Evolutionary conservation across 2,329 filamentous ascomycete species (phyloP).

Genomic region (Botrytis porri): DNA sequence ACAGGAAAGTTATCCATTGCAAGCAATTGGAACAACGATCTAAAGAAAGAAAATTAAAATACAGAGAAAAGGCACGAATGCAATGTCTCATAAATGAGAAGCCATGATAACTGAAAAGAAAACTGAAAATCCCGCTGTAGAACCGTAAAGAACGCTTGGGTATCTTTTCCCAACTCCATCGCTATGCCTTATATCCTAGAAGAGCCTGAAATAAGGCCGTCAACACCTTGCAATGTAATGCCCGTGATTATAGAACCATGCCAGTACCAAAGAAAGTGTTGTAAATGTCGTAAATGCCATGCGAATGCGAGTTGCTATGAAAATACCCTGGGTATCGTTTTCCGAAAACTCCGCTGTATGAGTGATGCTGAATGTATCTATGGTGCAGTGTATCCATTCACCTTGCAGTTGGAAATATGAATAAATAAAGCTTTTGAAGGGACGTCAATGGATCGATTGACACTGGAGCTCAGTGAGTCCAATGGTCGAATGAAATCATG

Average conservation of each 20-base stretch:
- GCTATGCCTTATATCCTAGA: not conserved
- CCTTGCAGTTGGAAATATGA: not conserved
- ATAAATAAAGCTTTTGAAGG: not conserved
- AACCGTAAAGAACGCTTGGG: slow-evolving; percentile 1
- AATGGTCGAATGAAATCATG: not conserved
- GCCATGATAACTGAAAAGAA: not conserved
- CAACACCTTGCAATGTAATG: not conserved
- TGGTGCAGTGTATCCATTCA: not conserved
- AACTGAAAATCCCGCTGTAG: not conserved
- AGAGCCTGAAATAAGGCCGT: no score
- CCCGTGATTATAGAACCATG: not conserved
- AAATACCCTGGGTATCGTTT: not conserved
- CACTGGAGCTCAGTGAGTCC: not conserved
- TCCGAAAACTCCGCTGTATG: not conserved
- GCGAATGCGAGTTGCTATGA: not conserved
- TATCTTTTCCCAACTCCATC: slow-evolving; percentile 10
- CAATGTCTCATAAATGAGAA: not conserved
- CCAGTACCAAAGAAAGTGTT: not conserved
- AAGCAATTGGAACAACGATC: not conserved
- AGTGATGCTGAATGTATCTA: not conserved
- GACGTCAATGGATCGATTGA: not conserved
- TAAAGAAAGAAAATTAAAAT: not conserved
- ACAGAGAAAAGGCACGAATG: not conserved
- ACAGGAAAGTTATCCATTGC: not conserved
- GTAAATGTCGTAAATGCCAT: not conserved